Evolutionary conservation across 2,329 filamentous ascomycete genomes (phyloP).

Genomic region (Hypoxylon sp.): DNA sequence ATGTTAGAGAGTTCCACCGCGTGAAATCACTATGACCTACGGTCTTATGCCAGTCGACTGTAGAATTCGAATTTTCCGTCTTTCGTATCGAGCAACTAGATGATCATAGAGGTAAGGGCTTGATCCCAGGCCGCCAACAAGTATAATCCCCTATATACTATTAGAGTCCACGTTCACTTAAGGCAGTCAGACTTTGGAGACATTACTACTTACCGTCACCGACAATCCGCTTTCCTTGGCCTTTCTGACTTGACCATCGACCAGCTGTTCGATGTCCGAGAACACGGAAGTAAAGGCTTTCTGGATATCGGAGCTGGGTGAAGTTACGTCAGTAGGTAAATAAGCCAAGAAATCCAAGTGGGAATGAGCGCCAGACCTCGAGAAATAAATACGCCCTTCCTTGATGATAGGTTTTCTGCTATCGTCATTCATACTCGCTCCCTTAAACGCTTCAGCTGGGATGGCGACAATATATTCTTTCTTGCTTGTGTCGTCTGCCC

Average conservation of each 20-base stretch:
- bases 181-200: not conserved
- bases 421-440: conserved; percentile 1
- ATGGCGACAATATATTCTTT: conserved; percentile 10
- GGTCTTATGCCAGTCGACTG: conserved; percentile 14
- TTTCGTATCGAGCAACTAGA: conserved; percentile 6
- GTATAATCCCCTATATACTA: conserved; percentile 27
- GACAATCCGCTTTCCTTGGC: conserved; percentile 6
- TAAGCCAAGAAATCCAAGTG: not conserved
- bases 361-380: conserved; percentile 13
- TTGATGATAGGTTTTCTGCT: conserved; percentile 14
- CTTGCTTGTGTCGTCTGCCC: not conserved
- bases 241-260: conserved; percentile 23
- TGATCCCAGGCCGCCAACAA: conserved; percentile 40
- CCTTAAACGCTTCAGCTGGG: conserved; percentile 11
- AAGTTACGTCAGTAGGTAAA: not conserved
- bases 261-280: conserved; percentile 12
- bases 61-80: conserved; percentile 1
- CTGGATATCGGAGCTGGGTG: conserved; percentile 19
- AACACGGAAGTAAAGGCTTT: conserved; percentile 28
- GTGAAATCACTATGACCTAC: not conserved
- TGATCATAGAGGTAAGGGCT: conserved; percentile 29
- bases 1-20: not conserved
- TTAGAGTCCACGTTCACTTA: not conserved
- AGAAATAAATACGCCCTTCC: conserved; percentile 3
- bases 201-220: not conserved